These are phyloP conservation scores for Acorus calamus DNA, from an alignment of 106 monocot species.

Conservation along the genomic window DNA sequence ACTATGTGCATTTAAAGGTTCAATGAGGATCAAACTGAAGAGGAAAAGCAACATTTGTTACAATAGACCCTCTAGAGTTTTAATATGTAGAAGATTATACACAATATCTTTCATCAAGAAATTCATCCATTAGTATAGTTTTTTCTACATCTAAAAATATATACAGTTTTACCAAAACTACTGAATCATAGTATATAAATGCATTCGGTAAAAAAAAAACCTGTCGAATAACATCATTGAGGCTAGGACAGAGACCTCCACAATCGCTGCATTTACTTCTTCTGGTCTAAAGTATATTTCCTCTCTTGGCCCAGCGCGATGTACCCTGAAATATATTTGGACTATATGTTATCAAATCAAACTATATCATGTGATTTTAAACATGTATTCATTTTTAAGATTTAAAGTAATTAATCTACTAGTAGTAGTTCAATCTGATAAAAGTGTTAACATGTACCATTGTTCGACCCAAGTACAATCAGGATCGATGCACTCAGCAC, in stretches of 20 bases:
- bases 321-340: slow-evolving; percentile 12
- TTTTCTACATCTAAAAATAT: too few species aligned
- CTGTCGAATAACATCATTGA: slow-evolving; percentile 31
- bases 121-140: too few species aligned
- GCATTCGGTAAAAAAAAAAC: background rate
- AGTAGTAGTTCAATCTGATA: background rate
- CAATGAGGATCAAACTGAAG: too few species aligned
- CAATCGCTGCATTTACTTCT: slow-evolving; percentile 27
- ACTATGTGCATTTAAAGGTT: too few species aligned
- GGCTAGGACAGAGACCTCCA: slow-evolving; percentile 27
- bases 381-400: background rate
- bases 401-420: background rate
- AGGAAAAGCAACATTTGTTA: too few species aligned
- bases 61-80: too few species aligned
- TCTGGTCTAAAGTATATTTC: slow-evolving; percentile 19
- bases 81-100: too few species aligned
- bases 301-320: slow-evolving; percentile 30
- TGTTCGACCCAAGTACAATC: slow-evolving; percentile 27
- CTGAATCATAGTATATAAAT: too few species aligned
- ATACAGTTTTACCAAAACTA: too few species aligned
- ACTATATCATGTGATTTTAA: background rate
- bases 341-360: background rate
- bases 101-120: too few species aligned
- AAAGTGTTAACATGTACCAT: slow-evolving; percentile 9
- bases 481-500: slow-evolving; percentile 22